Base-by-base conservation (phyloP, 805 yeast genomes). In the Lipomyces starkeyi region DNA sequence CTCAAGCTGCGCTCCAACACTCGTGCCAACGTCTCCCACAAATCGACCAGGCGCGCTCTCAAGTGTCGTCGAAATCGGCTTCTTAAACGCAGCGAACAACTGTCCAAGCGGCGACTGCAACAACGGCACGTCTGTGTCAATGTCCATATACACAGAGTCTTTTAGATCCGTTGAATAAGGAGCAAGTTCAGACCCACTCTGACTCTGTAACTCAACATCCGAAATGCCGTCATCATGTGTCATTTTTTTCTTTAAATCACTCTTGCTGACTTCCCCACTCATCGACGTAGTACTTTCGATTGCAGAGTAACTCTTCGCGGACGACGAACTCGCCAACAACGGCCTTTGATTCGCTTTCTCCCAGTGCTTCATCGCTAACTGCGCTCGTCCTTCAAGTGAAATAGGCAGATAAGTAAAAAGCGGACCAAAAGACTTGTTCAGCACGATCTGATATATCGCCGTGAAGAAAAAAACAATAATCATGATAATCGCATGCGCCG, bases 401-500 rank as follows among this genome's bases (percentile, higher is more conserved):
- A 77, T 56, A 27, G 88, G 87, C 27, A 83, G 71, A 61, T 79
- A 76, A 13, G 77, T 74, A 47, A 81, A 73, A 61, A 80, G 70
- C 3, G 76, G 78, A 2, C 76, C 76, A 66, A 79, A 87, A 56
- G 83, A 76, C 53, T 75, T 77, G 60, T 84, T 83, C 9, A 90
- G 80, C 6, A 83, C 81, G 55, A 82, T 75, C 70, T 93, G 93
- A 0, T 83, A 85, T 43, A 85, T 82, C 3, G 87, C 78, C 0
- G 97, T 91, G 1, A 78, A 70, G 1, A 85, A 69, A 40, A 90
- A 76, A 0, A 87, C 78, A 1, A 83, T 55, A 2, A 86, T 75
- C 86, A 89, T 88, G 8, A 85, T 69, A 60, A 84, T 80, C 3
- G 86, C 87, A 61, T 85, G 89, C 29, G 77, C 78, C 64, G 75